A percentile compares a stretch with the other conserved stretches of the same genome.
Conservation (phyloP, 805 yeast genomes). For the Wickerhamiella azyma region DNA sequence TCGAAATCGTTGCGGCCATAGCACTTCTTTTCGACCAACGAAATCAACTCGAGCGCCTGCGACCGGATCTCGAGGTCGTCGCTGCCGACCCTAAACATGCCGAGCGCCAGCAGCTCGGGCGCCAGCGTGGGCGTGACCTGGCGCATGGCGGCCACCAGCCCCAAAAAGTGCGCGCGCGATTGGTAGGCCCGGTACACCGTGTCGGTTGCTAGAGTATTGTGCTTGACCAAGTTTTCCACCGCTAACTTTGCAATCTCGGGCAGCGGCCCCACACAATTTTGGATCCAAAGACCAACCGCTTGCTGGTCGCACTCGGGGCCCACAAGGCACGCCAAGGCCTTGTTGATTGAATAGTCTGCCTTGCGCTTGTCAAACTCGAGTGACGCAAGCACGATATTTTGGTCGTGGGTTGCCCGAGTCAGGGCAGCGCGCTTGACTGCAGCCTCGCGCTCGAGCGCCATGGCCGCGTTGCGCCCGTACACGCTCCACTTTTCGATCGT, state of each 20-base stretch:
- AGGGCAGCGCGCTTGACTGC: slow-evolving; percentile 34
- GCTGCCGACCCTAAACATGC: slow-evolving; percentile 67
- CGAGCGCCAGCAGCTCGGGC: slow-evolving; percentile 58
- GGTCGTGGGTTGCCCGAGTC: slow-evolving; percentile 18
- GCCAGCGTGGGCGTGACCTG: slow-evolving; percentile 7
- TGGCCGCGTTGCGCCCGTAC: slow-evolving; percentile 48
- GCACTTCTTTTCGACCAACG: slow-evolving; percentile 46
- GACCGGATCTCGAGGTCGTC: slow-evolving; percentile 53
- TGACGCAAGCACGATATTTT: slow-evolving; percentile 16
- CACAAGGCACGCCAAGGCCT: slow-evolving; percentile 59
- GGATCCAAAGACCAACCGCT: slow-evolving; percentile 66
- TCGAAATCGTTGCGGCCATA: slow-evolving; percentile 42
- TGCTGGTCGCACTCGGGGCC: slow-evolving; percentile 13
- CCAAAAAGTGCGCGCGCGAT: slow-evolving; percentile 50
- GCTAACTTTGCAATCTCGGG: slow-evolving; percentile 58
- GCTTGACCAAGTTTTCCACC: slow-evolving; percentile 46
- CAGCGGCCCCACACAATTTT: slow-evolving; percentile 33
- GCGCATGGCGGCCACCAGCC: slow-evolving; percentile 47
- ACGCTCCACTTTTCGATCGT: slow-evolving; percentile 93
- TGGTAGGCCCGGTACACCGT: slow-evolving; percentile 58
- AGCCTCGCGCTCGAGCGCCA: slow-evolving; percentile 54
- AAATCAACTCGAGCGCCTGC: slow-evolving; percentile 59
- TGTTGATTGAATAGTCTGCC: slow-evolving; percentile 55
- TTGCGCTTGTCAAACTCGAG: slow-evolving; percentile 65
- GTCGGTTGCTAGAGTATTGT: slow-evolving; percentile 45